Percentiles rank a stretch among this genome's conserved stretches.
Evolutionary conservation across 2,329 filamentous ascomycete species (phyloP).

Genomic region (Aureobasidium sp.): DNA sequence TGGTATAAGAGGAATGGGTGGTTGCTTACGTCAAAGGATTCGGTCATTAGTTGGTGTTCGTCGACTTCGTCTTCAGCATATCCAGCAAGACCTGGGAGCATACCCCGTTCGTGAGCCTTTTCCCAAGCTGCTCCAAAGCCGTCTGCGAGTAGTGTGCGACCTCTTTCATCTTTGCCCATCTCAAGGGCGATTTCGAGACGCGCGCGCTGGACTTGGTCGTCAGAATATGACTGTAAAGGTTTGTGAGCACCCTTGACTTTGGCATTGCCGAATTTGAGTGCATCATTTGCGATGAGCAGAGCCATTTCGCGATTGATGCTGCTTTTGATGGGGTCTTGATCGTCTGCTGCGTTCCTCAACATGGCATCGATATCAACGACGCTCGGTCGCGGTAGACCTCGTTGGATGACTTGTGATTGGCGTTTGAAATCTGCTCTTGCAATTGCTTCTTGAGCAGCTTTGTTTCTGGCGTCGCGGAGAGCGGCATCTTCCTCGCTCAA

Average conservation of each 20-base stretch:
- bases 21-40: constrained; percentile 67
- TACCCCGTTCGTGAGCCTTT: constrained; percentile 39
- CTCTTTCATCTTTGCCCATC: constrained; percentile 42
- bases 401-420: constrained; percentile 87
- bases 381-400: constrained; percentile 68
- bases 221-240: constrained; percentile 58
- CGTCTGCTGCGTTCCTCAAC: constrained; percentile 53
- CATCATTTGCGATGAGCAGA: constrained; percentile 74
- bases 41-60: constrained; percentile 56
- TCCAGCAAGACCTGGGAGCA: constrained; percentile 71
- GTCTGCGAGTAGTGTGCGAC: constrained; percentile 41
- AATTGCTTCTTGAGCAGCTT: constrained; percentile 55
- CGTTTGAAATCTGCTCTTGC: constrained; percentile 66
- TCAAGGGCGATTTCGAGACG: constrained; percentile 70
- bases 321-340: constrained; percentile 58
- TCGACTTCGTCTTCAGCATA: constrained; percentile 73
- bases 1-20: neutral
- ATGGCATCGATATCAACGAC: constrained; percentile 64
- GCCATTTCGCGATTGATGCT: constrained; percentile 73
- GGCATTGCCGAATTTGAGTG: constrained; percentile 63
- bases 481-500: constrained; percentile 61
- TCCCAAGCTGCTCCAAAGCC: constrained; percentile 48
- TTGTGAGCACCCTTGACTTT: constrained; percentile 57
- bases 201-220: constrained; percentile 66
- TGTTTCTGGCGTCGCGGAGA: constrained; percentile 66